Evolutionary conservation across 768 basidiomycete genomes (phyloP).

Genomic region (Suillus subluteus): DNA sequence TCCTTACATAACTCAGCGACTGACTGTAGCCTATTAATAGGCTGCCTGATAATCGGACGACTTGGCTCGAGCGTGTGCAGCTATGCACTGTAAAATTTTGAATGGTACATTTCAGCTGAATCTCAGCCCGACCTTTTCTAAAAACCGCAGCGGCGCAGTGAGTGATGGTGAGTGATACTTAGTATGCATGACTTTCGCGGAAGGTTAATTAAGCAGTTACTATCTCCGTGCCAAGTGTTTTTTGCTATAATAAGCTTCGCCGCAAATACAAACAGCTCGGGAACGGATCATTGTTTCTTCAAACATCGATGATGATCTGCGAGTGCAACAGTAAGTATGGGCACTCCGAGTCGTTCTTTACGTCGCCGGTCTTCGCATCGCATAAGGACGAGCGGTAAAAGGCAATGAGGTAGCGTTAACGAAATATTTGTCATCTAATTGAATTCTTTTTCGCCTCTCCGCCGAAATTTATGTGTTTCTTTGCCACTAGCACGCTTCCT

Average conservation of each 20-base stretch:
- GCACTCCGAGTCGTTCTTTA: not conserved
- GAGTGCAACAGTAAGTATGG: no score
- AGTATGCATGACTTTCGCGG: not conserved
- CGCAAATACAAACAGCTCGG: not conserved
- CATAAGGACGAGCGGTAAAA: not conserved
- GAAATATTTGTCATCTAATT: conserved; percentile 6
- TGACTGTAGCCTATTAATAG: not conserved
- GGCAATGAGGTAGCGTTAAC: not conserved
- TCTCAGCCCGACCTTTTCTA: not conserved
- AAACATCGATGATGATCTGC: not conserved
- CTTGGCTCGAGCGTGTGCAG: not conserved
- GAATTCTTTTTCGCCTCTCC: conserved; percentile 1
- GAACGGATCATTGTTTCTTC: not conserved
- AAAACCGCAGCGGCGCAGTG: not conserved
- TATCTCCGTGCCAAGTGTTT: not conserved
- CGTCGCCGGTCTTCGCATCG: not conserved
- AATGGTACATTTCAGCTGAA: not conserved
- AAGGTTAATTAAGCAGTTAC: not conserved
- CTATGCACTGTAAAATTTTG: not conserved
- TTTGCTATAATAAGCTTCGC: not conserved
- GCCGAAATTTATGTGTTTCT: not conserved
- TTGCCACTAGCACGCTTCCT: not conserved
- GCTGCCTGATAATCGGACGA: not conserved
- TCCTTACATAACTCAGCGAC: not conserved
- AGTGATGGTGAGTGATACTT: not conserved